Base-by-base conservation (phyloP, 495 filamentous ascomycete genomes). In the Clavariopsis aquatica region DNA sequence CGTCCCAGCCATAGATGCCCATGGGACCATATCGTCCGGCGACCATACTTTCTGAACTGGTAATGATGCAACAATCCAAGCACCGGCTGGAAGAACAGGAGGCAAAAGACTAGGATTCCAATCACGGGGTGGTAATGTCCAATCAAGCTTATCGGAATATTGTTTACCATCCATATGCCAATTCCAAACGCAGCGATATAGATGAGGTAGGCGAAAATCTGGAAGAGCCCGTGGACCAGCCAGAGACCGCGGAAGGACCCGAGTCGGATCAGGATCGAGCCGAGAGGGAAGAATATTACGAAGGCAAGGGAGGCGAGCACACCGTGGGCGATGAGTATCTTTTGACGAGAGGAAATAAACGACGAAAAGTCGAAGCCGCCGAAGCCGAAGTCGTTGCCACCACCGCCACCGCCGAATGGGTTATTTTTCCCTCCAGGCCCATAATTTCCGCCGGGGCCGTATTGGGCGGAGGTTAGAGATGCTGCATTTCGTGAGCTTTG, bases 221-320 rank as follows among this genome's bases (percentile, higher is more conserved):
- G 76, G 59, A 75, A 72, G 24, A 64, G 56, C n/a, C 69, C 75
- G 59, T 78, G 76, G 41, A 78, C 51, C 62, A 72, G 70, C 46
- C 73, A 65, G 3, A 78, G 74, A 10, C 73, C 70, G 12, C 62
- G 68, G 64, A 77, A 78, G 24, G 55, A 72, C 15, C 81, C 66
- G 0, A 83, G 34, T 31, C 78, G 73, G 28, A 84, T 72, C 46
- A 75, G 46, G 64, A 82, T 75, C 9, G 73, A 76, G 43, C 77
- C 78, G 10, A 78, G 57, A 36, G 79, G 83, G 69, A 83, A 81
- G 47, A 81, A 69, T 51, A 80, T 64, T 28, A 79, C 49, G 62
- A 77, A 78, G 20, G 75, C 76, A n/a, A 76, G 64, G 34, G 66
- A 57, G 15, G 76, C 76, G 13, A 78, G 61, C 17, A 73, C 69